phyloP scores from a whole-genome alignment of 2,329 filamentous ascomycete species.

The Sporothrix luriei region DNA sequence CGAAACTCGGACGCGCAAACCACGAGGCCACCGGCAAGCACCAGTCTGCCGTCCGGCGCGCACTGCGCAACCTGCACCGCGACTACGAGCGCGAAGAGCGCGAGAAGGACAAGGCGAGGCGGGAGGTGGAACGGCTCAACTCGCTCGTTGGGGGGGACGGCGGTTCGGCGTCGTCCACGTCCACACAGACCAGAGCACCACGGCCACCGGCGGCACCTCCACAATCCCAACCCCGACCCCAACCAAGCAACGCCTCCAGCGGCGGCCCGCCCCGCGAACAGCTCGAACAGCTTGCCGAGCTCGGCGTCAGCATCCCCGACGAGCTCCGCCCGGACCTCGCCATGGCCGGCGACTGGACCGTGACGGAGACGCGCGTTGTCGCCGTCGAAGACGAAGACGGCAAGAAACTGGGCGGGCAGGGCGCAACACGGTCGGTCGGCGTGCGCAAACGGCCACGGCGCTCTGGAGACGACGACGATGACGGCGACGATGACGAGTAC shows the following conservation, averaged over 20 bases:
- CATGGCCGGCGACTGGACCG: conserved; percentile 85
- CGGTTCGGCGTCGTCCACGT: conserved; percentile 25
- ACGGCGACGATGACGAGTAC: conserved; percentile 46
- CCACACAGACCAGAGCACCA: not conserved
- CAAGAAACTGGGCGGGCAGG: not conserved
- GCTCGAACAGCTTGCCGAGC: conserved; percentile 80
- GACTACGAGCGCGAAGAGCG: conserved; percentile 77
- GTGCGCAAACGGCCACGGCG: conserved; percentile 33
- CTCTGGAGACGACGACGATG: conserved; percentile 43
- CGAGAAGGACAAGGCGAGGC: conserved; percentile 78
- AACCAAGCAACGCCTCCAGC: conserved; percentile 37
- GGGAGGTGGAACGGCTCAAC: conserved; percentile 84
- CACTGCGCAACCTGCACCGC: conserved; percentile 84
- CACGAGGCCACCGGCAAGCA: conserved; percentile 87
- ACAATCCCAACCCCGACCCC: not conserved
- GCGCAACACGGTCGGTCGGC: conserved; percentile 25
- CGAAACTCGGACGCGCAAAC: conserved; percentile 82
- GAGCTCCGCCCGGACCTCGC: conserved; percentile 79
- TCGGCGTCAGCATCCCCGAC: conserved; percentile 84
- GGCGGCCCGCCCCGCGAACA: conserved; percentile 66
- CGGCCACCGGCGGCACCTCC: not conserved
- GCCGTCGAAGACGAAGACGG: conserved; percentile 44
- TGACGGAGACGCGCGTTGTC: conserved; percentile 64
- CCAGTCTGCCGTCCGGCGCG: conserved; percentile 83
- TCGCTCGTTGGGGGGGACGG: conserved; percentile 62